These are phyloP conservation scores for Clavaria fumosa DNA, from an alignment of 768 basidiomycete species.

Conservation along the genomic window DNA sequence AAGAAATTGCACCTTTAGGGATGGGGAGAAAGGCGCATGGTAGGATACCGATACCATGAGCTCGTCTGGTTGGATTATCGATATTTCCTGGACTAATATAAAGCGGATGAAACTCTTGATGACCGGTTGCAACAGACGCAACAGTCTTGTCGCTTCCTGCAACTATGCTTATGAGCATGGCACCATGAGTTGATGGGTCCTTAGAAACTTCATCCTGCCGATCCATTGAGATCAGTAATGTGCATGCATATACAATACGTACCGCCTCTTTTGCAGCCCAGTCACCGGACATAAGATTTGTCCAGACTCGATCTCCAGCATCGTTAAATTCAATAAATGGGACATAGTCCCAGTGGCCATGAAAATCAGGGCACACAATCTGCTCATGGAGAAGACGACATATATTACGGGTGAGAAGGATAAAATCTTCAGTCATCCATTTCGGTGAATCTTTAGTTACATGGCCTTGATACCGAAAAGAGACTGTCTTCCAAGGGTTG, in stretches of 20 bases:
- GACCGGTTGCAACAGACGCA: slow-evolving; percentile 24
- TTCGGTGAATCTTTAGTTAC: slow-evolving; percentile 5
- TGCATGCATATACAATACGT: slow-evolving; percentile 5
- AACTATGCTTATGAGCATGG: slow-evolving; percentile 19
- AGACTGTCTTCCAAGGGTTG: slow-evolving; percentile 13
- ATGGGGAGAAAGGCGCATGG: slow-evolving; percentile 22
- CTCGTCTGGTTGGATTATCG: slow-evolving; percentile 15
- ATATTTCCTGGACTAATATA: slow-evolving; percentile 19
- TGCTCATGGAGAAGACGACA: slow-evolving; percentile 12
- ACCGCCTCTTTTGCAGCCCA: slow-evolving; percentile 23
- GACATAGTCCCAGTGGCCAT: slow-evolving; percentile 10
- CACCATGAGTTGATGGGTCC: slow-evolving; percentile 15
- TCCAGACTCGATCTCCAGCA: slow-evolving; percentile 11
- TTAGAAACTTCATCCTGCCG: slow-evolving; percentile 16
- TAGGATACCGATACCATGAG: slow-evolving; percentile 17
- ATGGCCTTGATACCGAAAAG: slow-evolving; percentile 13
- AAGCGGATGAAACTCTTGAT: slow-evolving; percentile 24
- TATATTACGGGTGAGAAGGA: slow-evolving; percentile 14
- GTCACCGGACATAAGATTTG: slow-evolving; percentile 23
- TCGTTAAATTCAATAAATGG: slow-evolving; percentile 15
- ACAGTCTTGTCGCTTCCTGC: slow-evolving; percentile 28
- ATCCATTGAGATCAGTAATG: background rate
- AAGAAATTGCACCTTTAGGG: slow-evolving; percentile 18
- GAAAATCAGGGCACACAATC: slow-evolving; percentile 13
- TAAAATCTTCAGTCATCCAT: slow-evolving; percentile 18